Percentiles rank a stretch among this genome's conserved stretches.
These are phyloP conservation scores for Lasiodiplodia hormozganensis DNA, from an alignment of 2,329 filamentous ascomycete species.

Conservation along the genomic window DNA sequence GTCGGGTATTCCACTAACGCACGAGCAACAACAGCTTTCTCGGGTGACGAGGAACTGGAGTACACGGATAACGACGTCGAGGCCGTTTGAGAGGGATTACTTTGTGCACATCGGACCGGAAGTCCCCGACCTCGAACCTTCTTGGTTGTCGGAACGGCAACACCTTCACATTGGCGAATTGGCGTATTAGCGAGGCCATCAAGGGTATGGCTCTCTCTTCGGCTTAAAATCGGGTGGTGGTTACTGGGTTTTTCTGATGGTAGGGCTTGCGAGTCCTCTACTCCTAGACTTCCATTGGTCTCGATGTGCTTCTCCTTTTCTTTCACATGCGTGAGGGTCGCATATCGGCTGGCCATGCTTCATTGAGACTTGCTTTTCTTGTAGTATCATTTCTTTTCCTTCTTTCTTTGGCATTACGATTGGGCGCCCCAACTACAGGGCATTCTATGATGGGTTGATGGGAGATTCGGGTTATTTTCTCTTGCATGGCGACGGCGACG, in stretches of 20 bases:
- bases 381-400: conserved; percentile 11
- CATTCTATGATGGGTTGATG: neutral
- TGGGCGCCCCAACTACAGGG: neutral
- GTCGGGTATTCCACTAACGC: conserved; percentile 2
- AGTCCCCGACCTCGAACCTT: neutral
- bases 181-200: neutral
- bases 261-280: neutral
- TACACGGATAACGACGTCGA: conserved; percentile 27
- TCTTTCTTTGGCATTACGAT: neutral
- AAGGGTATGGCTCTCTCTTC: conserved; percentile 1
- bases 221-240: neutral
- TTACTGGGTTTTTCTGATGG: conserved; percentile 10
- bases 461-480: neutral
- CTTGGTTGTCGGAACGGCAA: conserved; percentile 1
- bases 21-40: conserved; percentile 25
- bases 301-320: neutral
- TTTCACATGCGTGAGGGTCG: neutral
- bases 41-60: conserved; percentile 26
- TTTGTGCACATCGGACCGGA: neutral
- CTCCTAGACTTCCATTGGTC: neutral
- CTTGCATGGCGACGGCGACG: conserved; percentile 26
- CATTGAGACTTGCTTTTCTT: neutral
- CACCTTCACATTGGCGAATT: conserved; percentile 13
- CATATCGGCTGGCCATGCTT: neutral
- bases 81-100: conserved; percentile 3